phyloP scores from a whole-genome alignment of 2,329 filamentous ascomycete species.

The Sporothrix phasma region DNA sequence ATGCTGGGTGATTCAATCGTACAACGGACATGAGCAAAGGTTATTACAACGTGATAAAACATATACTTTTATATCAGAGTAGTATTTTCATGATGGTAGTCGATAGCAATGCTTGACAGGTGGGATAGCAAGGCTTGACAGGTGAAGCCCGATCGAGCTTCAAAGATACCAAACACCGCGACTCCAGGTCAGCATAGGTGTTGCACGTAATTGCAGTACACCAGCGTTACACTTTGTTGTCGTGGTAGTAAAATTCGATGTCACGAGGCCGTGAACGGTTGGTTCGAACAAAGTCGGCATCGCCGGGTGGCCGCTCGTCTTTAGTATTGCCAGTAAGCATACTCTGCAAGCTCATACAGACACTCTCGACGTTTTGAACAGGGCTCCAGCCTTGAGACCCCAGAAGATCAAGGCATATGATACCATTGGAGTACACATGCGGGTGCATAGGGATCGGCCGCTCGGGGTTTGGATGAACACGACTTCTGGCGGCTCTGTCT shows the following conservation, averaged over 20 bases:
- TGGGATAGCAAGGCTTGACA: too few species aligned
- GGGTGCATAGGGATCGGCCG: slow-evolving; percentile 84
- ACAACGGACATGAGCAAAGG: too few species aligned
- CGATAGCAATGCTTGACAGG: too few species aligned
- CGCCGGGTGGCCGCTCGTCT: slow-evolving; percentile 80
- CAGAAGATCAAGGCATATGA: slow-evolving; percentile 93
- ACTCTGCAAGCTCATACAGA: slow-evolving; percentile 95
- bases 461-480: slow-evolving; percentile 60
- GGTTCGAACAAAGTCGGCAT: slow-evolving; percentile 75
- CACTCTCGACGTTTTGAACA: slow-evolving; percentile 91
- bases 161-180: too few species aligned
- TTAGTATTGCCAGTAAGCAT: slow-evolving; percentile 95
- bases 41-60: too few species aligned
- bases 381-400: slow-evolving; percentile 86
- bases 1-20: too few species aligned
- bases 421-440: slow-evolving; percentile 96
- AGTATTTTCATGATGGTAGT: too few species aligned
- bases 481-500: slow-evolving; percentile 82
- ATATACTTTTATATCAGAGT: too few species aligned
- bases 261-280: slow-evolving; percentile 75
- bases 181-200: neutral
- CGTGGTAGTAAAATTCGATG: slow-evolving; percentile 90
- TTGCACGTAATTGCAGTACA: neutral
- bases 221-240: slow-evolving; percentile 61
- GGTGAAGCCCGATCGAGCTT: too few species aligned